Evolutionary conservation across 129 eudicot species (phyloP), one percentile per base, ranked within the genome.

Genomic region (Ambrosia trifida): DNA sequence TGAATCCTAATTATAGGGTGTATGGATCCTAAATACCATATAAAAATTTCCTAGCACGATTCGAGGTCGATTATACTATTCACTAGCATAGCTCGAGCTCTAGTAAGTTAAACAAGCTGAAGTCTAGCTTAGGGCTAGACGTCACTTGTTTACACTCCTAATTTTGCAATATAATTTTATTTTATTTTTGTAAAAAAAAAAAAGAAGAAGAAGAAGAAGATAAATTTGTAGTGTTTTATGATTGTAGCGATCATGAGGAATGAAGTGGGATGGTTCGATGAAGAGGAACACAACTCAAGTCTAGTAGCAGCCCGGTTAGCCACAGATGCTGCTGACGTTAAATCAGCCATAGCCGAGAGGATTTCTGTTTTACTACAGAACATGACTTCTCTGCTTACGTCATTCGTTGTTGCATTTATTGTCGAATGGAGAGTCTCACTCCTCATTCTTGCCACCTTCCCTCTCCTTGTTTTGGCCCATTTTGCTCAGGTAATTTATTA

Each of bases 191-290:
- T n/a, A n/a, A n/a, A n/a, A 4, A 11, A 12, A n/a, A 14, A 62
- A 28, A 5, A 7, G 4, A 40, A 51, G 28, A 24, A n/a, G n/a
- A n/a, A n/a, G n/a, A n/a, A n/a, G n/a, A n/a, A n/a, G n/a, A n/a
- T n/a, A n/a, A n/a, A 17, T 28, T 43, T 54, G 19, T 35, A 24
- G 5, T n/a, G 4, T 50, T 32, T 62, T n/a, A 62, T 33, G 14
- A 36, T 54, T 79, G 69, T 86, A 94, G 99, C 97, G 36, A 94
- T 94, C 60, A 58, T 94, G 76, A 87, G 96, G 85, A 94, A 94
- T 84, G 99, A 94, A 84, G 99, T 94, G 11, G 99, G 92, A 64
- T 94, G 99, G 97, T 94, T 80, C 70, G 99, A 94, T 20, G 99
- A 94, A 76, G 99, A 94, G 71, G 99, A 94, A 79, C 91, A 94